phyloP scores from a whole-genome alignment of 345 rosid species.

The Turritis glabra region DNA sequence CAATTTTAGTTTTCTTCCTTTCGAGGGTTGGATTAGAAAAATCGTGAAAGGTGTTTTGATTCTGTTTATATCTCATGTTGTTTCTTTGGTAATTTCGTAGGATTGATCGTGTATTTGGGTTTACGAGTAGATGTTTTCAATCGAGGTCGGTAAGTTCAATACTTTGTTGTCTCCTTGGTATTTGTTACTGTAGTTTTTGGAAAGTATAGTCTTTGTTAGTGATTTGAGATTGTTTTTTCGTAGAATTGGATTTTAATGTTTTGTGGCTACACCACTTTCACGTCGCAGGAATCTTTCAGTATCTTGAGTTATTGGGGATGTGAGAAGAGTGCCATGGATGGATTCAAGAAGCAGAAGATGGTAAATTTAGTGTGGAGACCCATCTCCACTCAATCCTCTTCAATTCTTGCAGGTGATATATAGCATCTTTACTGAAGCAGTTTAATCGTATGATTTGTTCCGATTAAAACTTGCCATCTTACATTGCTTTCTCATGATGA shows the following conservation, averaged over 20 bases:
- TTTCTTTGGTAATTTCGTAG: conserved; percentile 27
- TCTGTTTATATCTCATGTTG: background rate
- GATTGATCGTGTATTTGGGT: conserved; percentile 42
- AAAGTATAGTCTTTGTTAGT: background rate
- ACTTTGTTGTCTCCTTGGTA: background rate
- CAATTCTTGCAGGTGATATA: conserved; percentile 51
- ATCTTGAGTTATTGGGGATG: conserved; percentile 41
- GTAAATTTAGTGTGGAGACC: conserved; percentile 57
- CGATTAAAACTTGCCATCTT: background rate
- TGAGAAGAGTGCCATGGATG: conserved; percentile 34
- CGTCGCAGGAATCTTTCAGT: conserved; percentile 39
- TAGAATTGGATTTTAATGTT: background rate
- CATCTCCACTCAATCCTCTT: conserved; percentile 49
- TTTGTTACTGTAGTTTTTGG: background rate
- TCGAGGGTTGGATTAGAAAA: background rate
- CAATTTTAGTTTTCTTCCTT: background rate
- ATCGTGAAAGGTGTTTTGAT: background rate
- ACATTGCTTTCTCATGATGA: conserved; percentile 21
- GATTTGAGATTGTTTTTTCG: conserved; percentile 10
- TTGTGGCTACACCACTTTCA: conserved; percentile 12
- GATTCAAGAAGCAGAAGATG: conserved; percentile 43
- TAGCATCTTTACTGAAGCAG: background rate
- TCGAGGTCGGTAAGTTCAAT: conserved; percentile 35
- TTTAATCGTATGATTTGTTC: background rate
- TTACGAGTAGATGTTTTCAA: conserved; percentile 39